These are phyloP conservation scores for Monosporascus sp. DNA, from an alignment of 2,329 filamentous ascomycete genomes.

Conservation along the genomic window DNA sequence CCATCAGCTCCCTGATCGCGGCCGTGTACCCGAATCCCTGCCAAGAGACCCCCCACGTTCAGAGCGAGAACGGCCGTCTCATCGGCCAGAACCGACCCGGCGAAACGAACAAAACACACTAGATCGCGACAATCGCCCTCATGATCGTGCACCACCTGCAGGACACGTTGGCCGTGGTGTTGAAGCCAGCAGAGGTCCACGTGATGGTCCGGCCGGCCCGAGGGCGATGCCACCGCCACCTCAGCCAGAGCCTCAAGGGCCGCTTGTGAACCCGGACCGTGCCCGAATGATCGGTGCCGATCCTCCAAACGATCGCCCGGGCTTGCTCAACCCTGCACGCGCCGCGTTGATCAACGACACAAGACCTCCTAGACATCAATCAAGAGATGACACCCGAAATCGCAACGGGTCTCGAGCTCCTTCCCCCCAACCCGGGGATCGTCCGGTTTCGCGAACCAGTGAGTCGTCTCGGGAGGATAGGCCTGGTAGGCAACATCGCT, in stretches of 20 bases:
- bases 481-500: slow-evolving; percentile 36
- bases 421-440: slow-evolving; percentile 45
- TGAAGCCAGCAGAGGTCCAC: slow-evolving; percentile 18
- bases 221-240: slow-evolving; percentile 25
- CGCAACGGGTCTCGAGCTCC: slow-evolving; percentile 27
- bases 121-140: slow-evolving; percentile 32
- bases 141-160: slow-evolving; percentile 28
- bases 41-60: slow-evolving; percentile 30
- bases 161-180: slow-evolving; percentile 15
- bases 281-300: slow-evolving; percentile 39
- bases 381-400: slow-evolving; percentile 41
- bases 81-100: slow-evolving; percentile 18
- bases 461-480: slow-evolving; percentile 43
- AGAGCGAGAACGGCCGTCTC: slow-evolving; percentile 33
- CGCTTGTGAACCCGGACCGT: slow-evolving; percentile 50
- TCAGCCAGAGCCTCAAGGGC: slow-evolving; percentile 31
- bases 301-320: slow-evolving; percentile 30
- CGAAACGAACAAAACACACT: slow-evolving; percentile 26
- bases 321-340: slow-evolving; percentile 43
- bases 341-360: slow-evolving; percentile 39
- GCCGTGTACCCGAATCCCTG: slow-evolving; percentile 31
- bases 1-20: slow-evolving; percentile 32
- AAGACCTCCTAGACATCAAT: slow-evolving; percentile 29
- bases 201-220: slow-evolving; percentile 21
- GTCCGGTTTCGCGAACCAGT: slow-evolving; percentile 28